A percentile compares a stretch with the other conserved stretches of the same genome.
Evolutionary conservation across 306 rosid species (phyloP).

Genomic region (Abrus precatorius): DNA sequence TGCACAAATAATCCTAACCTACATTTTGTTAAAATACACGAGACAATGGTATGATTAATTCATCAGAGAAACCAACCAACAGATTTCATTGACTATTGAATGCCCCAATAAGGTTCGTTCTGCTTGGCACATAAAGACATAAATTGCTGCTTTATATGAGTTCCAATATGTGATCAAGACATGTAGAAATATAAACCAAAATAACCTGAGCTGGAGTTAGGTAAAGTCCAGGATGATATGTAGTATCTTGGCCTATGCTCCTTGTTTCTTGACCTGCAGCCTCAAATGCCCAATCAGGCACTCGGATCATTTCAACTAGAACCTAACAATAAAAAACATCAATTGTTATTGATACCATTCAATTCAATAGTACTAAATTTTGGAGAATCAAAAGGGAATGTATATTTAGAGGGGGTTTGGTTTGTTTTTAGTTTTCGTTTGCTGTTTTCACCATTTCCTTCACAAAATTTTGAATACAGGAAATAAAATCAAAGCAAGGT

Average conservation of each 20-base stretch:
- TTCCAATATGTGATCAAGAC: not conserved
- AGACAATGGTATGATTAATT: conserved; percentile 21
- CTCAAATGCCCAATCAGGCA: conserved; percentile 93
- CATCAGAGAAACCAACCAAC: conserved; percentile 32
- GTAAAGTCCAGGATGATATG: conserved; percentile 84
- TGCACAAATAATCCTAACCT: conserved; percentile 6
- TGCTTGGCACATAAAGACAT: not conserved
- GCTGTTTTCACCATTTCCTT: not conserved
- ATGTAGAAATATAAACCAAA: conserved; percentile 18
- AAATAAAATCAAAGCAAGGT: not conserved
- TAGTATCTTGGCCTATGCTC: conserved; percentile 80
- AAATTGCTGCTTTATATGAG: not conserved
- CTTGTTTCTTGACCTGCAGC: conserved; percentile 93
- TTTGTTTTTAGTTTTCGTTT: not conserved
- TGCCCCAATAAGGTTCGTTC: conserved; percentile 3
- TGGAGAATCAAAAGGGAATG: not conserved
- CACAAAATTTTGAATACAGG: not conserved
- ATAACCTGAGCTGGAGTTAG: conserved; percentile 82
- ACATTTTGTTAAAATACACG: not conserved
- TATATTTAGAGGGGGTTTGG: not conserved
- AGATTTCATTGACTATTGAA: conserved; percentile 5
- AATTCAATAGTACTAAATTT: conserved; percentile 12
- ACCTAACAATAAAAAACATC: conserved; percentile 56
- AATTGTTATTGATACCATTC: conserved; percentile 38
- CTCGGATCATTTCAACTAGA: conserved; percentile 86